Percentiles rank a stretch among this genome's conserved stretches.
Evolutionary conservation across 768 basidiomycete species (phyloP).

Genomic region (Podaxis mareebaensis): DNA sequence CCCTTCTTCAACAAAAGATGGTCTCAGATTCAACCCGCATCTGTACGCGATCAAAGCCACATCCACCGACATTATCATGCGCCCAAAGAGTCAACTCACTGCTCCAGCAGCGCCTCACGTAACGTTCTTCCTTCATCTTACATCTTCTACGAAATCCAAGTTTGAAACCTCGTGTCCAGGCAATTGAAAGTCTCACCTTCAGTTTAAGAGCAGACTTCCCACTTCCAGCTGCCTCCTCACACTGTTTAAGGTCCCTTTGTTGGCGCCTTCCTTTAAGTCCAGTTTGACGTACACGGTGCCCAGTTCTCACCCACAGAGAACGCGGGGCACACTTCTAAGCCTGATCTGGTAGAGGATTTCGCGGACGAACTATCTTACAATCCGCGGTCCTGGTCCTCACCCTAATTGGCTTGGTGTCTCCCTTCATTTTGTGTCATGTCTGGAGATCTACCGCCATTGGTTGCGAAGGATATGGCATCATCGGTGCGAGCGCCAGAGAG

Average conservation of each 20-base stretch:
- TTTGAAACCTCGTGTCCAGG: slow-evolving; percentile 12
- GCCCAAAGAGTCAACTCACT: slow-evolving; percentile 39
- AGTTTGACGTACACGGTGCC: not conserved
- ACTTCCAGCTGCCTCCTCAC: slow-evolving; percentile 42
- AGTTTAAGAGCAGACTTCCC: slow-evolving; percentile 31
- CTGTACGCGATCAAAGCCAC: slow-evolving; percentile 85
- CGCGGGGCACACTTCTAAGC: slow-evolving; percentile 34
- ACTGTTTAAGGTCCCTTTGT: slow-evolving; percentile 31
- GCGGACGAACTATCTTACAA: slow-evolving; percentile 48
- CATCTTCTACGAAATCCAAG: slow-evolving; percentile 25
- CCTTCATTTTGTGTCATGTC: slow-evolving; percentile 17
- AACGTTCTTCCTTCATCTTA: slow-evolving; percentile 22
- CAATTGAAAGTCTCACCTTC: slow-evolving; percentile 45
- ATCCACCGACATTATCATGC: slow-evolving; percentile 66
- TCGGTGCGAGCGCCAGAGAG: slow-evolving; percentile 49
- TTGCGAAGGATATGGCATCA: slow-evolving; percentile 47
- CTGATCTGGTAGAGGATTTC: slow-evolving; percentile 16
- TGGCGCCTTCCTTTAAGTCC: slow-evolving; percentile 23
- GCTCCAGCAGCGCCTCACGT: slow-evolving; percentile 43
- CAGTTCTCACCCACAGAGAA: not conserved
- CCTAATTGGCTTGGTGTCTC: slow-evolving; percentile 58
- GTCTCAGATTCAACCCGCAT: slow-evolving; percentile 58
- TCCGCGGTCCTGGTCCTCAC: slow-evolving; percentile 65
- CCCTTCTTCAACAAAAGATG: not conserved
- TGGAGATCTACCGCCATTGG: slow-evolving; percentile 31